Evolutionary conservation across 352 stramenopile genomes (phyloP), one percentile per base, ranked within the genome.

Genomic region (Pythium rishiriense): DNA sequence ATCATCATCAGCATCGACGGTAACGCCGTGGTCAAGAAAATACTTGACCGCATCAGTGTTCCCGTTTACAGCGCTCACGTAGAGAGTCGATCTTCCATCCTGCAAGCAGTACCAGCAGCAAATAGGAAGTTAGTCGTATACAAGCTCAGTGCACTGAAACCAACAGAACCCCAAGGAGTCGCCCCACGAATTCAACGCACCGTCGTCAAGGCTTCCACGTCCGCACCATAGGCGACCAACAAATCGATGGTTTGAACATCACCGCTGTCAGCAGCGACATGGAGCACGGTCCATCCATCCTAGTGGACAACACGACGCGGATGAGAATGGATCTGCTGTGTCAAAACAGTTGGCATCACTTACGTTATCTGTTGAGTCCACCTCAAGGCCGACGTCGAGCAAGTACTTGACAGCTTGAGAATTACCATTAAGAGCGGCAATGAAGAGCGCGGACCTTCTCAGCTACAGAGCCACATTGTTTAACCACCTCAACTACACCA

Each of bases 381-480:
- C 31, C 11, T n/a, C 2, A 21, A 58, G 15, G 3, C 29, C 29
- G 15, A 26, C 2, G 4, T 42, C 19, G 7, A 56, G 28, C 8
- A 41, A 22, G n/a, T 41, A 56, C 29, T 56, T 56, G 49, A 43
- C 33, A 46, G 50, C 50, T 47, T 58, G 31, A 9, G n/a, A 7
- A 6, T 58, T 45, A 12, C 50, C 50, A 4, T 47, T 47, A 17
- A 28, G 12, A 22, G 50, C 50, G 0, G 50, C 50, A 10, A 47
- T 46, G 50, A 33, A 58, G 31, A 58, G 50, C 21, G 43, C 43
- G 7, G 43, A 50, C 21, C 43, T n/a, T 8, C 43, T 7, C 17
- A 50, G 43, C 43, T 50, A 10, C 10, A 17, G 9, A 9, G 21
- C 8, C 43, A 50, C 12, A 31, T 21, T 6, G n/a, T 22, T 33